phyloP scores from a whole-genome alignment of 495 filamentous ascomycete species.

The Tuber microsphaerosporum region DNA sequence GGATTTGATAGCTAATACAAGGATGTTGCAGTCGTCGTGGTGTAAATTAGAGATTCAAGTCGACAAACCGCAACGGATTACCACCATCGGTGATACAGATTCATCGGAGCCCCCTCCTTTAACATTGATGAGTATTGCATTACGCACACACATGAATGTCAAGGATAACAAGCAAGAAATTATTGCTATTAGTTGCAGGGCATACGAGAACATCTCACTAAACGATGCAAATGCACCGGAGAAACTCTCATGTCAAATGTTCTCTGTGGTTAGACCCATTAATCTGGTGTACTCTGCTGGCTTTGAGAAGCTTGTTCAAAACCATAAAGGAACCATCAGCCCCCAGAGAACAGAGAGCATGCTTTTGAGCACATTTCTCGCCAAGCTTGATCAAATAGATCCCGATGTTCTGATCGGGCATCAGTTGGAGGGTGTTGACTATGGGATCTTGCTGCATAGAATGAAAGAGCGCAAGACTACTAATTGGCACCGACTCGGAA shows the following conservation, averaged over 20 bases:
- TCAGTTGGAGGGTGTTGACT: conserved; percentile 91
- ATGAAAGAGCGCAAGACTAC: conserved; percentile 84
- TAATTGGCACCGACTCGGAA: conserved; percentile 85
- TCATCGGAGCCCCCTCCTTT: conserved; percentile 73
- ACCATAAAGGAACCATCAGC: conserved; percentile 64
- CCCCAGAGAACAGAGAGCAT: conserved; percentile 73
- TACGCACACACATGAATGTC: conserved; percentile 79
- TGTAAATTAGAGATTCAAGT: conserved; percentile 90
- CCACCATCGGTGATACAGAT: conserved; percentile 63
- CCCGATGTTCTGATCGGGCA: conserved; percentile 95
- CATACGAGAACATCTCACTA: conserved; percentile 84
- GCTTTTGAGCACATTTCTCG: conserved; percentile 78
- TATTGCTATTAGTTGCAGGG: conserved; percentile 74
- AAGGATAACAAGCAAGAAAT: conserved; percentile 98
- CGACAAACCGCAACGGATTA: conserved; percentile 64
- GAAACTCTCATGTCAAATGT: conserved; percentile 77
- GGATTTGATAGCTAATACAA: neutral
- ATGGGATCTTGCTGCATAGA: conserved; percentile 78
- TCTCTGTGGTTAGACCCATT: conserved; percentile 80
- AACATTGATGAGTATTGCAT: conserved; percentile 85
- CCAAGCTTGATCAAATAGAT: conserved; percentile 76
- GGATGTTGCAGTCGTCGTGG: conserved; percentile 58
- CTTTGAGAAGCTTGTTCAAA: conserved; percentile 64
- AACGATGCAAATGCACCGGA: conserved; percentile 82
- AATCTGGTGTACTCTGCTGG: conserved; percentile 69